Conservation (phyloP, 768 basidiomycete genomes). For the Panaeolus papilionaceus region DNA sequence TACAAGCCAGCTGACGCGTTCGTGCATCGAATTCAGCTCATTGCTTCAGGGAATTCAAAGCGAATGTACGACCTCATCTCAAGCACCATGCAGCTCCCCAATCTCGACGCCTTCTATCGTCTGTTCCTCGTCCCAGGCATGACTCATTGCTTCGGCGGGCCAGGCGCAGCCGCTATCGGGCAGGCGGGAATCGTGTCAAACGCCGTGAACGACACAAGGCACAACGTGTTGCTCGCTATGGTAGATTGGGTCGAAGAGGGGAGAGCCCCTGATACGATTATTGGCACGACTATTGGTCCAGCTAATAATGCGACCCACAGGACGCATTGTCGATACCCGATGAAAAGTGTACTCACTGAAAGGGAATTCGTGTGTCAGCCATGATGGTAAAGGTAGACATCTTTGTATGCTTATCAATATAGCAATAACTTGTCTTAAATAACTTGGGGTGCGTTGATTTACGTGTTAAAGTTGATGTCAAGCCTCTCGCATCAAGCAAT, state of each 20-base stretch:
- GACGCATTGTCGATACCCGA: not conserved
- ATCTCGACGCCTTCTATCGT: not conserved
- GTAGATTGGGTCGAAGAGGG: not conserved
- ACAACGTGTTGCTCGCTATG: not conserved
- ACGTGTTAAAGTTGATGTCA: too few species aligned
- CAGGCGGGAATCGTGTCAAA: not conserved
- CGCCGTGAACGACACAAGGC: not conserved
- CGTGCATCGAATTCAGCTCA: not conserved
- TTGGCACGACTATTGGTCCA: conserved; percentile 1
- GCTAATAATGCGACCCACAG: not conserved
- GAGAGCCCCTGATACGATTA: not conserved
- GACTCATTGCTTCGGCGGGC: not conserved
- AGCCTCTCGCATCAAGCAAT: too few species aligned
- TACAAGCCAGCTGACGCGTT: too few species aligned
- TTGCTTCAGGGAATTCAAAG: not conserved
- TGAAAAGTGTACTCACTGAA: not conserved
- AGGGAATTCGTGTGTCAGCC: not conserved
- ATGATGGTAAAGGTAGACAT: not conserved
- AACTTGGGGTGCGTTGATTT: too few species aligned
- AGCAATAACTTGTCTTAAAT: too few species aligned
- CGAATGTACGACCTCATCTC: conserved; percentile 9
- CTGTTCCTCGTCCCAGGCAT: not conserved
- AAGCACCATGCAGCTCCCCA: not conserved
- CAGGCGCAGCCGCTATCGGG: not conserved
- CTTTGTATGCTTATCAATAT: too few species aligned